Evolutionary conservation across 2,329 filamentous ascomycete genomes (phyloP).

Genomic region (Penicillium sp.): DNA sequence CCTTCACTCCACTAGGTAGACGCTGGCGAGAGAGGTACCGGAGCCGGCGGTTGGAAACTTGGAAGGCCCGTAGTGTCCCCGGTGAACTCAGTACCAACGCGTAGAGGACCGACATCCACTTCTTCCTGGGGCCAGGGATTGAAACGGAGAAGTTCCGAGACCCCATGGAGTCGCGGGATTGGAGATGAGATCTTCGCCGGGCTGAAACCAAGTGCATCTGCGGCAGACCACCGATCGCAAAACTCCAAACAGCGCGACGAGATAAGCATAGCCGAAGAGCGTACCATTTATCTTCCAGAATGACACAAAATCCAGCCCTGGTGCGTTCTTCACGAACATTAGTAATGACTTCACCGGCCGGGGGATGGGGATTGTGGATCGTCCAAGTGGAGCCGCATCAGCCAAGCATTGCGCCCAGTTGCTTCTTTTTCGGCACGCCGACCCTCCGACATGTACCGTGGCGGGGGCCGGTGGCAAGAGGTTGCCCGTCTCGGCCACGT

Average conservation of each 20-base stretch:
- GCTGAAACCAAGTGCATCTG: neutral
- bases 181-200: neutral
- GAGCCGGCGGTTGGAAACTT: no score
- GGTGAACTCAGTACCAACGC: no score
- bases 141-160: neutral
- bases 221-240: no score
- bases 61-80: neutral
- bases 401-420: constrained; percentile 5
- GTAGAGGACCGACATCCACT: neutral
- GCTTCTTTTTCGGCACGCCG: constrained; percentile 7
- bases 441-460: neutral
- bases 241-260: neutral
- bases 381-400: constrained; percentile 1
- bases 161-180: neutral
- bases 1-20: no score
- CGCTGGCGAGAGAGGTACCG: no score
- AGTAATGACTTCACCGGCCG: constrained; percentile 7
- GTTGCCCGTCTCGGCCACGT: neutral
- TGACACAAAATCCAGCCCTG: neutral
- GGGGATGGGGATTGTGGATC: neutral
- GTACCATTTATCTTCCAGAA: neutral
- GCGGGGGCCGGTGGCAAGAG: neutral
- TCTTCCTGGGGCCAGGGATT: neutral
- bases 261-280: neutral
- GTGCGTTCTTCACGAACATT: neutral